Evolutionary conservation across 2,329 filamentous ascomycete genomes (phyloP), one percentile per base, ranked within the genome.

Genomic region (Fusarium gaditjirri): DNA sequence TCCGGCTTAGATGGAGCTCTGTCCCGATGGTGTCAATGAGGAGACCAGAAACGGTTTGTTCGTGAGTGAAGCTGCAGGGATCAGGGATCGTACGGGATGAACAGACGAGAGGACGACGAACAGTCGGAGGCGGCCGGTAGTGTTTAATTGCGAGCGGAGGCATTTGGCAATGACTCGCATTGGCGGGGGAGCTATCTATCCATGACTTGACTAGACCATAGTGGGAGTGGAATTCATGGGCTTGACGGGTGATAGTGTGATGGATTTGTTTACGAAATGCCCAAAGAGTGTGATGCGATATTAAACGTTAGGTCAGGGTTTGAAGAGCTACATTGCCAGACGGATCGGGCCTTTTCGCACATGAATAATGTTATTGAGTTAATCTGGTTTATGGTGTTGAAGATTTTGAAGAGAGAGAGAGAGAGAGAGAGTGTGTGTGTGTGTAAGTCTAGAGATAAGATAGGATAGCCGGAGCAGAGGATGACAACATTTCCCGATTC

Each of bases 81-180:
- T 66, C 69, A 72, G 43, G 70, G 70, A 47, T 72, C 33, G n/a
- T 57, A 41, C 42, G 68, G 69, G 43, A 65, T 47, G 50, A 65
- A 56, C 56, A 70, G 53, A 70, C 60, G 42, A 54, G 50, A 55
- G 44, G 65, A 61, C 55, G 49, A 70, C 36, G 41, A 67, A 72
- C 52, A 68, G 54, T 55, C 66, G 61, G 71, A 73, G 59, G 54
- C 68, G 65, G 55, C 70, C 70, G 68, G 68, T 60, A 76, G 66
- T 70, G 59, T 61, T 66, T 56, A 64, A 53, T 53, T 46, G 65
- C 46, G 65, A 55, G 71, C 65, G 71, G 69, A 66, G 61, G 55
- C 38, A 49, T 39, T 56, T 47, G 16, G 27, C 54, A 76, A 77
- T 77, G 75, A 77, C 75, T 77, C 75, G 75, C 75, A 77, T 77